Percentiles rank a stretch among this genome's conserved stretches.
phyloP scores from a whole-genome alignment of 208 protist genomes.

The Balamuthia mandrillaris region DNA sequence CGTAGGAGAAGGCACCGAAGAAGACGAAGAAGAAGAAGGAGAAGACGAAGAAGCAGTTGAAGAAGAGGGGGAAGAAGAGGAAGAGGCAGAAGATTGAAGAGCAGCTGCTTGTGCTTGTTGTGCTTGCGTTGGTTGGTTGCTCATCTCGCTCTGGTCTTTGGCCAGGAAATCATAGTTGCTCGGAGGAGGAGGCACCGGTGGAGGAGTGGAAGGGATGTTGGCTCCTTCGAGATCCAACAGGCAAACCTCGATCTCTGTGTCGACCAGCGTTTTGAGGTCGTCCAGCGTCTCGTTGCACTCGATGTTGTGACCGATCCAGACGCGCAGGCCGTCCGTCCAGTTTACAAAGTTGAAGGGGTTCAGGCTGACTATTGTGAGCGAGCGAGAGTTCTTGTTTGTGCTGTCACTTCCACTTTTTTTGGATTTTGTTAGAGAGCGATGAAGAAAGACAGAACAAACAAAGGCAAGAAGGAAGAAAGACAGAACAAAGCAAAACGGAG shows the following conservation, averaged over 20 bases:
- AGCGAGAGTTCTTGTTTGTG: too few relatives aligned
- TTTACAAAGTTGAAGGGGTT: conserved; percentile 32
- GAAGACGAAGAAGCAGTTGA: background rate
- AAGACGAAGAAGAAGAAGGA: background rate
- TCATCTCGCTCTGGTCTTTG: conserved; percentile 36
- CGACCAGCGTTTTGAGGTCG: conserved; percentile 14
- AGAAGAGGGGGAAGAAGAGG: background rate
- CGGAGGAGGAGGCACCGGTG: conserved; percentile 32
- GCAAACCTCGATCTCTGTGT: conserved; percentile 10
- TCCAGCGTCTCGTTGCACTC: conserved; percentile 12
- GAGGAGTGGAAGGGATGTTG: conserved; percentile 40
- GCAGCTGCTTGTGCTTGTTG: background rate
- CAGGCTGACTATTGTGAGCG: background rate
- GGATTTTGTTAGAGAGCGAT: too few relatives aligned
- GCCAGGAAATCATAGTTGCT: conserved; percentile 30
- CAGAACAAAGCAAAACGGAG: too few relatives aligned
- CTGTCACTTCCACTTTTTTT: too few relatives aligned
- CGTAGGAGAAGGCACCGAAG: background rate
- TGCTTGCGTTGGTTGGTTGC: conserved; percentile 7
- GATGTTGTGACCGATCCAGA: background rate
- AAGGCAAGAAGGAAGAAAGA: too few relatives aligned
- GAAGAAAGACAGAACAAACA: too few relatives aligned
- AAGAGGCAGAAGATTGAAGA: background rate
- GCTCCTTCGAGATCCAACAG: conserved; percentile 51
- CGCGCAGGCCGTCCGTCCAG: conserved; percentile 35